Base-by-base conservation (phyloP, 2,329 filamentous ascomycete species). In the Cordyceps farinosa region DNA sequence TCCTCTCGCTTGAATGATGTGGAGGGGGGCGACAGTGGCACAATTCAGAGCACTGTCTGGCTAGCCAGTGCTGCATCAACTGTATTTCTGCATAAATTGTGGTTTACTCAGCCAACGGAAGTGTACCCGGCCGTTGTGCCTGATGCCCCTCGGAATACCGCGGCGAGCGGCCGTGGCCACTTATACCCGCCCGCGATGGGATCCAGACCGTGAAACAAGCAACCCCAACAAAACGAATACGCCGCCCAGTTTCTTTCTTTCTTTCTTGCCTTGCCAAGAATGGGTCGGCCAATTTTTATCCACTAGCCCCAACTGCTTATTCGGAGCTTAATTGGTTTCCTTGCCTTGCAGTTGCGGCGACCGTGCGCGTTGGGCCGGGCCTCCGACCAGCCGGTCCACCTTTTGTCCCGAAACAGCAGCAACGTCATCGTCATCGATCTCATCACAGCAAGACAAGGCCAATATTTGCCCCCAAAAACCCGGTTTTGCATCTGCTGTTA, bases 351-450 rank as follows among this genome's bases (percentile, higher is more conserved):
- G 48, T 17, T 52, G 48, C 38, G 38, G 11, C 10, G 38, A 40
- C 11, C 38, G 38, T 40, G 48, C 8, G 11, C 10, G 22, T 22
- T 22, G 22, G 22, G 22, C 30, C 27, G 29, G 15, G 17, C 48
- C 29, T 22, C 45, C 42, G 42, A 45, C 42, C 42, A 45, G 42
- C 42, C 42, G 32, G 45, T 38, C 44, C 44, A 50, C 45, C 44
- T 42, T 60, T 60, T 22, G 22, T 22, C 47, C 57, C 47, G n/a
- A 52, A 60, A 36, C 38, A 27, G 57, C 27, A 50, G 3, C 38
- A 50, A 22, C 56, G 34, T 40, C 57, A 60, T 44, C 57, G 57
- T 60, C 57, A 60, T 60, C 57, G 47, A 60, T 52, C 57, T 48
- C 47, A 29, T 51, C 32, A 34, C 34, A 30, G 17, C 9, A 34